These are phyloP conservation scores for Ustilago cynodontis DNA, from an alignment of 1,284 basidiomycete species.

Conservation along the genomic window DNA sequence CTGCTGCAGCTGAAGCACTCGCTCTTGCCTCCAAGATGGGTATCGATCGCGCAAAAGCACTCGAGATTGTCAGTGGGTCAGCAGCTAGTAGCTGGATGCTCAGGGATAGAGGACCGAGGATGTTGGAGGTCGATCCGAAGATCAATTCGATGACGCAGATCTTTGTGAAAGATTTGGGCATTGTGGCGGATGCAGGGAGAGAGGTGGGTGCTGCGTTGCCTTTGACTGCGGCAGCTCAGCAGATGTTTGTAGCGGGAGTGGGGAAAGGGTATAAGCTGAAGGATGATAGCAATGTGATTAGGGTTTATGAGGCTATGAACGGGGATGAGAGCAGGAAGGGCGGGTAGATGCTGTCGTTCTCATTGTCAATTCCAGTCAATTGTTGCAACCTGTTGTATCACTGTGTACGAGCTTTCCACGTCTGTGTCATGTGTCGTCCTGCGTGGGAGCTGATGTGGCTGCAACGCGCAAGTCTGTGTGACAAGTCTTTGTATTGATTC, in stretches of 20 bases:
- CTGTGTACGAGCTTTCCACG: no score
- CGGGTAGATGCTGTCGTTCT: no score
- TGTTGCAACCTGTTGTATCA: no score
- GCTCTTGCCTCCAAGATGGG: constrained; percentile 69
- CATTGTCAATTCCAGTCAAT: no score
- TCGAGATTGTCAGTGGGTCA: constrained; percentile 66
- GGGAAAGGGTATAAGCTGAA: constrained; percentile 17
- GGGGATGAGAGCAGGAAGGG: constrained; percentile 4
- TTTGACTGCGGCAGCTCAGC: constrained; percentile 21
- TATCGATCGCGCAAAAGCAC: constrained; percentile 67
- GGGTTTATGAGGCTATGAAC: constrained; percentile 36
- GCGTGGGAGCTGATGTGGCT: not conserved
- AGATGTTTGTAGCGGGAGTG: constrained; percentile 30
- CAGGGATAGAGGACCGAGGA: constrained; percentile 62
- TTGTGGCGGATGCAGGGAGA: constrained; percentile 26
- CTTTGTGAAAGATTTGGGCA: constrained; percentile 35
- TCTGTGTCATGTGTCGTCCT: no score
- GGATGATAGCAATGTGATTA: constrained; percentile 35
- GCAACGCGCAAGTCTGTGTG: not conserved
- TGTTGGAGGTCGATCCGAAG: constrained; percentile 31
- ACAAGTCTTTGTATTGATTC: not conserved
- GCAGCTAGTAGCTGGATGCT: constrained; percentile 68
- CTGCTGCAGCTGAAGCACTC: constrained; percentile 69
- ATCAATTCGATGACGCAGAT: constrained; percentile 25
- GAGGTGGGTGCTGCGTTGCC: constrained; percentile 25